Conservation (phyloP, 164 flowering plant genomes). For the Kalanchoe fedtschenkoi region DNA sequence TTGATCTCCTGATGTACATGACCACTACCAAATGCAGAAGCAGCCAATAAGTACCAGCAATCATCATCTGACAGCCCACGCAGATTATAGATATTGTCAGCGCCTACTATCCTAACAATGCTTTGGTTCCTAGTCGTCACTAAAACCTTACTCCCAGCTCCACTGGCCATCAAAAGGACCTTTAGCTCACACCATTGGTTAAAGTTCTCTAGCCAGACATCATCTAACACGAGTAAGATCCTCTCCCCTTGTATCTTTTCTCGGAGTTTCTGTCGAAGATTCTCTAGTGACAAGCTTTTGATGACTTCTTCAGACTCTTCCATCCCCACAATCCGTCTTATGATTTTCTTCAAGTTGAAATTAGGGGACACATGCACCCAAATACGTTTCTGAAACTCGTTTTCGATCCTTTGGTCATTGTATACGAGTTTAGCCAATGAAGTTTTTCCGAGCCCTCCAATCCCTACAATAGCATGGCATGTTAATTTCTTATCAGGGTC, state of each 20-base stretch:
- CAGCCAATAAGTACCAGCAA: background rate
- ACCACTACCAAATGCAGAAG: conserved; percentile 1
- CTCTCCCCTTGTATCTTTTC: background rate
- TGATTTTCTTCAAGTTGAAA: background rate
- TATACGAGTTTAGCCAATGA: conserved; percentile 7
- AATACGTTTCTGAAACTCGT: background rate
- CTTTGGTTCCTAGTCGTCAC: conserved; percentile 5
- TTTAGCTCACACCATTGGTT: background rate
- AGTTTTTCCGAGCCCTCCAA: conserved; percentile 9
- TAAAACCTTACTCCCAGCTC: conserved; percentile 1
- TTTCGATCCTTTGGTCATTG: background rate
- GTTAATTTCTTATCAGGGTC: conserved; percentile 5
- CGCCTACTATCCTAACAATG: conserved; percentile 1
- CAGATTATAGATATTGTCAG: background rate
- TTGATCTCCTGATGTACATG: background rate
- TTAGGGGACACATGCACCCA: conserved; percentile 5
- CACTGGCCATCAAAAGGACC: background rate
- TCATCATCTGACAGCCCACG: background rate
- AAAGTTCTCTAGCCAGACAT: conserved; percentile 5
- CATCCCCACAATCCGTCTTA: background rate
- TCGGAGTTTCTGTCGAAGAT: background rate
- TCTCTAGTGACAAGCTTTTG: background rate
- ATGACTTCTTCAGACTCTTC: background rate
- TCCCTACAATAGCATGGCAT: conserved; percentile 17
- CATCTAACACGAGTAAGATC: conserved; percentile 5